phyloP scores from a whole-genome alignment of 106 monocot species.

The Cymbidium sinense region DNA sequence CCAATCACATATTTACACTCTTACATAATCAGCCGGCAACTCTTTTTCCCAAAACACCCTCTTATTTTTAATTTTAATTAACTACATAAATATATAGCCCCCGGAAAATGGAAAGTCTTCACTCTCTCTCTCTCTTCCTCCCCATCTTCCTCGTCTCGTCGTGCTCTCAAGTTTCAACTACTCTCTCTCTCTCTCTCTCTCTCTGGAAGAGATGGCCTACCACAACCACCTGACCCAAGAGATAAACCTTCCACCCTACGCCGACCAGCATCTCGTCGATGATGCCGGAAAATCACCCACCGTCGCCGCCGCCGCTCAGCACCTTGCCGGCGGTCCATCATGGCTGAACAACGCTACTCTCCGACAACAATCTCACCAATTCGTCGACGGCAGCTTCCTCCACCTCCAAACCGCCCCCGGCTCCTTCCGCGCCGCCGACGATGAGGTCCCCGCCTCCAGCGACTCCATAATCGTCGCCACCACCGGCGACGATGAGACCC shows the following conservation, averaged over 20 bases:
- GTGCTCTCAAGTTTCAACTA: not conserved
- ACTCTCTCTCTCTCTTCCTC: not conserved
- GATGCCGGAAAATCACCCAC: slow-evolving; percentile 2
- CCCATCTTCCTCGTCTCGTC: too few species aligned
- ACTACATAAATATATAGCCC: too few species aligned
- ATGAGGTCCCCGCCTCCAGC: slow-evolving; percentile 16
- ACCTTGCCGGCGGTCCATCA: slow-evolving; percentile 13
- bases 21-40: too few species aligned
- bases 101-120: not conserved
- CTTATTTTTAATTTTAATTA: too few species aligned
- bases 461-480: slow-evolving; percentile 18
- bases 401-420: slow-evolving; percentile 28
- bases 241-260: not conserved
- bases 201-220: slow-evolving; percentile 7
- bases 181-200: slow-evolving; percentile 6
- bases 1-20: too few species aligned
- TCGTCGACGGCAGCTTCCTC: slow-evolving; percentile 43
- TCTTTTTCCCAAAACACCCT: too few species aligned
- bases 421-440: slow-evolving; percentile 8
- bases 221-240: slow-evolving; percentile 8
- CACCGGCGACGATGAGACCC: not conserved
- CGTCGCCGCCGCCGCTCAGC: not conserved
- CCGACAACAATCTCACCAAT: slow-evolving; percentile 24
- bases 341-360: slow-evolving; percentile 49
- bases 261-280: not conserved